A percentile compares a stretch with the other conserved stretches of the same genome.
Evolutionary conservation across 2,329 filamentous ascomycete species (phyloP).

Genomic region (Fusarium longipes): DNA sequence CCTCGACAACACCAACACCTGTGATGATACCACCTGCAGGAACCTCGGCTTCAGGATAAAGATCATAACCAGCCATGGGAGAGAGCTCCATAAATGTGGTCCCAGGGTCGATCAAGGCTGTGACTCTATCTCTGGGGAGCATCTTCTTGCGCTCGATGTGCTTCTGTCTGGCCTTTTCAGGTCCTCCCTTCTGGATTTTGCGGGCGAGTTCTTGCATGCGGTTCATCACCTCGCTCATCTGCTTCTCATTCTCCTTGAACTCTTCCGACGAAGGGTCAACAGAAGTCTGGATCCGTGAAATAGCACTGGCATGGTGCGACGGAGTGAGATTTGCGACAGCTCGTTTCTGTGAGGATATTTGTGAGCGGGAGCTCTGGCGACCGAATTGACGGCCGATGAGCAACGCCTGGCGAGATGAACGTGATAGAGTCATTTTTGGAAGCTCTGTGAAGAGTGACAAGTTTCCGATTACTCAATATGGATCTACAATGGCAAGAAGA

Average conservation of each 20-base stretch:
- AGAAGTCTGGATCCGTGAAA: slow-evolving; percentile 80
- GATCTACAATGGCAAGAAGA: slow-evolving; percentile 9
- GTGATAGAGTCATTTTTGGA: slow-evolving; percentile 59
- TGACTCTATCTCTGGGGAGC: slow-evolving; percentile 89
- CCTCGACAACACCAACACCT: slow-evolving; percentile 88
- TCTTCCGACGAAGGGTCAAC: slow-evolving; percentile 82
- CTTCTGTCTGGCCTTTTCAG: slow-evolving; percentile 85
- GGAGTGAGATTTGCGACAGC: slow-evolving; percentile 81
- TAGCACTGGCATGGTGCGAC: slow-evolving; percentile 81
- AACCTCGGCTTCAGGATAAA: slow-evolving; percentile 89
- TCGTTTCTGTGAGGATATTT: slow-evolving; percentile 46
- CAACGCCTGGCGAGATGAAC: slow-evolving; percentile 60
- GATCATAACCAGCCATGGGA: slow-evolving; percentile 84
- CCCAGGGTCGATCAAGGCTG: slow-evolving; percentile 87
- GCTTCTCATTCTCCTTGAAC: slow-evolving; percentile 81
- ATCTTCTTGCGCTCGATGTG: slow-evolving; percentile 91
- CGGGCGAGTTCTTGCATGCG: slow-evolving; percentile 76
- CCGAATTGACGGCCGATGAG: slow-evolving; percentile 50
- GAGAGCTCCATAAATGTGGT: slow-evolving; percentile 95
- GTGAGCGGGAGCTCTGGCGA: slow-evolving; percentile 54
- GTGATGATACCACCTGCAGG: slow-evolving; percentile 93
- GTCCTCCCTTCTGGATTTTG: slow-evolving; percentile 79
- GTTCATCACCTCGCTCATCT: slow-evolving; percentile 79
- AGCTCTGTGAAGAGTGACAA: slow-evolving; percentile 1
- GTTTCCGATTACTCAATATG: neutral